phyloP scores from a whole-genome alignment of 2,329 filamentous ascomycete species.

The Pseudogymnoascus sp. region DNA sequence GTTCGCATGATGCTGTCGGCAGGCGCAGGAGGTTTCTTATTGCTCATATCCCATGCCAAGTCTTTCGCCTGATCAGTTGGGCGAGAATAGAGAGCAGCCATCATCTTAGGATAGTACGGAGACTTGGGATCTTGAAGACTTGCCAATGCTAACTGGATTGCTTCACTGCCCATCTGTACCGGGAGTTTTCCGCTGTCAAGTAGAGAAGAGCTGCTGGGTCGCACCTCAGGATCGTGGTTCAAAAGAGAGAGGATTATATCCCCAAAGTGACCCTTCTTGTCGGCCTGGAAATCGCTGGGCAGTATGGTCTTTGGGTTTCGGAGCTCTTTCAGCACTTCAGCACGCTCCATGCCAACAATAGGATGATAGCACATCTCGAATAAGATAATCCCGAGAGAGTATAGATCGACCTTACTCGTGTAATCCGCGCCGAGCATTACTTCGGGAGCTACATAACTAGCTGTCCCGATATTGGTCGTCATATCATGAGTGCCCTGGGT shows the following conservation, averaged over 20 bases:
- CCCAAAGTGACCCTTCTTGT: slow-evolving; percentile 63
- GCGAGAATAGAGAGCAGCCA: slow-evolving; percentile 71
- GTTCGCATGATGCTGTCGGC: slow-evolving; percentile 62
- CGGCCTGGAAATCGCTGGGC: slow-evolving; percentile 65
- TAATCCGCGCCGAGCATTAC: slow-evolving; percentile 72
- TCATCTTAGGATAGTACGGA: slow-evolving; percentile 82
- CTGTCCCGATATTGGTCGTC: slow-evolving; percentile 68
- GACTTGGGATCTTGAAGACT: slow-evolving; percentile 76
- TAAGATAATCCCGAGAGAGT: slow-evolving; percentile 92
- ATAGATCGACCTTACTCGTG: slow-evolving; percentile 95
- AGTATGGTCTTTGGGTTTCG: slow-evolving; percentile 62
- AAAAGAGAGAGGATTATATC: slow-evolving; percentile 75
- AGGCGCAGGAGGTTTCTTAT: slow-evolving; percentile 29
- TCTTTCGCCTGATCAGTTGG: slow-evolving; percentile 75
- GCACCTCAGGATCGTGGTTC: slow-evolving; percentile 72
- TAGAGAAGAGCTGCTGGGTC: slow-evolving; percentile 76
- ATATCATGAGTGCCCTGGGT: slow-evolving; percentile 41
- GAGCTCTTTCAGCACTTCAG: slow-evolving; percentile 59
- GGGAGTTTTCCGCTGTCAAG: slow-evolving; percentile 82
- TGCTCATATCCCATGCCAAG: slow-evolving; percentile 67
- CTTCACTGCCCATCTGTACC: slow-evolving; percentile 87
- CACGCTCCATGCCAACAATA: slow-evolving; percentile 58
- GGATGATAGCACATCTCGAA: slow-evolving; percentile 88
- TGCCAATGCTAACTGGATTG: slow-evolving; percentile 74
- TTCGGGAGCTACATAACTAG: slow-evolving; percentile 90